phyloP scores from a whole-genome alignment of 441 rosid species.

The Metrosideros polymorpha region DNA sequence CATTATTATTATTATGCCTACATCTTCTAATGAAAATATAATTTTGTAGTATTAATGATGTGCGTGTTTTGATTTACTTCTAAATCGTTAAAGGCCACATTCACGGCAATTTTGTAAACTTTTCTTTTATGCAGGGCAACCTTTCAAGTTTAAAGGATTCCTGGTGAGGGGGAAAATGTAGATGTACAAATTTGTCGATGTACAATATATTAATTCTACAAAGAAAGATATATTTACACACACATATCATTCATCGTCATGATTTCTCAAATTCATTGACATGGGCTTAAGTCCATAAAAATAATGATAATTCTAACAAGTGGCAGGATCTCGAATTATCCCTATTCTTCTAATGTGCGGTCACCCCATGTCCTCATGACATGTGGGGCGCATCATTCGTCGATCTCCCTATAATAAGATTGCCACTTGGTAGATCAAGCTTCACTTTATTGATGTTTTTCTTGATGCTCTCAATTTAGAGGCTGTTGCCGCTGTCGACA shows the following conservation, averaged over 20 bases:
- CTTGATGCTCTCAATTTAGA: conserved; percentile 24
- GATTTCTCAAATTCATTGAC: background rate
- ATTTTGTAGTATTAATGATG: no score
- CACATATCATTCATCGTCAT: fast-evolving
- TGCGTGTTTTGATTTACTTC: background rate
- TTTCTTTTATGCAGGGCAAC: background rate
- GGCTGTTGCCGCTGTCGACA: conserved; percentile 66
- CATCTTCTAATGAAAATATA: no score
- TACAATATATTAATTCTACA: background rate
- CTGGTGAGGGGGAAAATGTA: background rate
- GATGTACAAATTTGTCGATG: background rate
- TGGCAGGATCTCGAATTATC: no score
- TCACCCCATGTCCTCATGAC: background rate
- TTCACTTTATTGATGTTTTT: no score
- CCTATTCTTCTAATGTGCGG: background rate
- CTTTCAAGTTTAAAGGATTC: background rate
- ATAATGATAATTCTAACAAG: no score
- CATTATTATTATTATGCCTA: no score
- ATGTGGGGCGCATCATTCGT: background rate
- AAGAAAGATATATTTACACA: background rate
- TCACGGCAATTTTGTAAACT: background rate
- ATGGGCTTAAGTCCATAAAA: fast-evolving
- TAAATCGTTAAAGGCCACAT: background rate
- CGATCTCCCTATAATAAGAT: background rate
- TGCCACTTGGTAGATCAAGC: background rate